phyloP scores from a whole-genome alignment of 768 basidiomycete species.

The Pleurotus citrinopileatus region DNA sequence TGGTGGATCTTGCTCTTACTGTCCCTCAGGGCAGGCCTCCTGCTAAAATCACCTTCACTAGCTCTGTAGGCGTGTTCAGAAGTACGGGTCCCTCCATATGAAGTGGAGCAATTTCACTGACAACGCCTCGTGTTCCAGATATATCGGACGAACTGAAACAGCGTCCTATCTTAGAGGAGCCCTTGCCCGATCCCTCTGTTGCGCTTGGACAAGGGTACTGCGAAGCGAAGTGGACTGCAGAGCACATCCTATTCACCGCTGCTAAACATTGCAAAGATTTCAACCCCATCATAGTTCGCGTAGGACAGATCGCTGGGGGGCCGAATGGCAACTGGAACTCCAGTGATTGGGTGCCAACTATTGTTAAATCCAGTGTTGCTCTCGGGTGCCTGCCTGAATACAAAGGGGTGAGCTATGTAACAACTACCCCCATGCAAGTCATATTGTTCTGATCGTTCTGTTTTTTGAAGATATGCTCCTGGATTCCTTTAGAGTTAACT shows the following conservation, averaged over 20 bases:
- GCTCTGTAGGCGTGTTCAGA: slow-evolving; percentile 22
- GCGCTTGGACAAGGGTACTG: slow-evolving; percentile 8
- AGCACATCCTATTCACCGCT: slow-evolving; percentile 21
- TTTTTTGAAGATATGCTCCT: slow-evolving; percentile 13
- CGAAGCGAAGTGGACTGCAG: slow-evolving; percentile 4
- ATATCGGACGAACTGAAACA: not conserved
- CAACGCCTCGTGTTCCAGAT: not conserved
- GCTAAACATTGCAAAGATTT: slow-evolving; percentile 15
- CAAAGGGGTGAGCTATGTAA: slow-evolving; percentile 20
- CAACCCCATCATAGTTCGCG: slow-evolving; percentile 26
- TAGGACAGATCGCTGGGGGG: slow-evolving; percentile 35
- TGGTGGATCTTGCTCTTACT: slow-evolving; percentile 27
- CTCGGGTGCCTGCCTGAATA: slow-evolving; percentile 28
- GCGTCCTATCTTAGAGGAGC: not conserved
- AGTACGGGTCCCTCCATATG: not conserved
- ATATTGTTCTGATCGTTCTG: not conserved
- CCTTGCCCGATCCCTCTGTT: not conserved
- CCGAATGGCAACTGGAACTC: slow-evolving; percentile 34
- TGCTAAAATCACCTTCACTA: slow-evolving; percentile 29
- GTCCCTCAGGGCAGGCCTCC: slow-evolving; percentile 15
- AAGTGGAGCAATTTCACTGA: too few species aligned
- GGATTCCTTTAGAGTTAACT: slow-evolving; percentile 22
- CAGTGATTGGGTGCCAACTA: slow-evolving; percentile 32
- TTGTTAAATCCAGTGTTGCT: slow-evolving; percentile 30
- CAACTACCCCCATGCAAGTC: not conserved